phyloP scores from a whole-genome alignment of 2,329 filamentous ascomycete species.

The Cadophora malorum region DNA sequence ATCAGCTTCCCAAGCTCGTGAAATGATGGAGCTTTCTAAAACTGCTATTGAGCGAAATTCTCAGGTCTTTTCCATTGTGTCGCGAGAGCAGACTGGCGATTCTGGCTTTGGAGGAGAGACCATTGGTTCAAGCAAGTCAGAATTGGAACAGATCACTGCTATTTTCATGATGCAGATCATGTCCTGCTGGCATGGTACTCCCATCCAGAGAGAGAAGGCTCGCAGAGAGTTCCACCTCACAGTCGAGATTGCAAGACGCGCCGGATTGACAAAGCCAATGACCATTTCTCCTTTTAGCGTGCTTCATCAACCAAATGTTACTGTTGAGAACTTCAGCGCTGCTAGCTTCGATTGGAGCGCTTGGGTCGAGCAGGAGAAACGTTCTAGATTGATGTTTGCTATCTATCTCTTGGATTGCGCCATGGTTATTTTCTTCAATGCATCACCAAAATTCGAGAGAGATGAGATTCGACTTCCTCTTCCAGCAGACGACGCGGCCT shows the following conservation, averaged over 20 bases:
- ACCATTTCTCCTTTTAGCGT: conserved; percentile 59
- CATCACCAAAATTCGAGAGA: conserved; percentile 65
- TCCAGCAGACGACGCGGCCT: conserved; percentile 74
- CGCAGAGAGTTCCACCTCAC: conserved; percentile 64
- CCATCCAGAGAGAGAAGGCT: conserved; percentile 67
- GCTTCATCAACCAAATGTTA: conserved; percentile 63
- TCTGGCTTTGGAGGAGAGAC: conserved; percentile 49
- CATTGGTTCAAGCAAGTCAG: conserved; percentile 48
- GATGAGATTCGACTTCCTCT: conserved; percentile 72
- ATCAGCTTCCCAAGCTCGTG: conserved; percentile 65
- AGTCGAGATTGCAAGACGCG: conserved; percentile 61
- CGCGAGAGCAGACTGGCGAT: conserved; percentile 48
- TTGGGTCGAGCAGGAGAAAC: conserved; percentile 76
- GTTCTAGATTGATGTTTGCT: conserved; percentile 68
- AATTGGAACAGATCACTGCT: conserved; percentile 72
- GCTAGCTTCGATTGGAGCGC: conserved; percentile 67
- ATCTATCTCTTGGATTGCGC: conserved; percentile 69
- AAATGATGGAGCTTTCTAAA: conserved; percentile 70
- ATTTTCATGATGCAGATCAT: conserved; percentile 67
- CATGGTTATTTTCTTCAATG: conserved; percentile 75
- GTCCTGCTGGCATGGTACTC: conserved; percentile 74
- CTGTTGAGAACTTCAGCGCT: conserved; percentile 53
- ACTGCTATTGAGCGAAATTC: conserved; percentile 63
- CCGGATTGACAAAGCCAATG: conserved; percentile 62
- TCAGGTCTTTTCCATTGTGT: conserved; percentile 55